Evolutionary conservation across 495 filamentous ascomycete species (phyloP).

Genomic region (Talaromyces thailandensis): DNA sequence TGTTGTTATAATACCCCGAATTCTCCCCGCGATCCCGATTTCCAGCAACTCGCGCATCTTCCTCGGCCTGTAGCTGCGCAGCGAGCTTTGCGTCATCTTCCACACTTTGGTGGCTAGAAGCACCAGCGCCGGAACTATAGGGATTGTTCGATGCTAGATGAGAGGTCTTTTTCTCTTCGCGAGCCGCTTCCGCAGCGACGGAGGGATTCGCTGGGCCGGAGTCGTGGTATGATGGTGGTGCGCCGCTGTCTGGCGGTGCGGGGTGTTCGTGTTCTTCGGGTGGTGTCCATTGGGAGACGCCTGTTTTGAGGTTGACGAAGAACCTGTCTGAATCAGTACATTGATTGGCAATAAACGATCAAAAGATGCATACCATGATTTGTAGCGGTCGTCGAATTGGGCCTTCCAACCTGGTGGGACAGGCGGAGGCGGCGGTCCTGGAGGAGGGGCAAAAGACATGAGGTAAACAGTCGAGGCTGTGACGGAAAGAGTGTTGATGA

Average conservation of each 20-base stretch:
- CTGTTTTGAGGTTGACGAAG: constrained; percentile 80
- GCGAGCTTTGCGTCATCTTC: constrained; percentile 69
- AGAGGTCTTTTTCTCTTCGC: constrained; percentile 48
- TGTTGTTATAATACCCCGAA: constrained; percentile 34
- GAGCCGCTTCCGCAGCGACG: constrained; percentile 10
- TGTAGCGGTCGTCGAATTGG: constrained; percentile 65
- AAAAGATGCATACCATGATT: constrained; percentile 57
- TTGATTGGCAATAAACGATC: neutral
- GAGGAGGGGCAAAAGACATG: constrained; percentile 52
- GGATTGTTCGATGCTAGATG: constrained; percentile 50
- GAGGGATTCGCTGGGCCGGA: constrained; percentile 27
- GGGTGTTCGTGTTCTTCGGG: constrained; percentile 48
- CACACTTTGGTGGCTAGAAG: constrained; percentile 23
- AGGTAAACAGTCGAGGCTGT: neutral
- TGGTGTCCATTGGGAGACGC: constrained; percentile 78
- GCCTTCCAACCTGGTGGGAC: constrained; percentile 86
- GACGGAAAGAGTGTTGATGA: neutral
- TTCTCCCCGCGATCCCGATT: constrained; percentile 23
- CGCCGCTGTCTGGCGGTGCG: constrained; percentile 38
- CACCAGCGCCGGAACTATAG: constrained; percentile 25
- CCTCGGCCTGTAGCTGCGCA: constrained; percentile 71
- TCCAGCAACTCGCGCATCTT: constrained; percentile 50
- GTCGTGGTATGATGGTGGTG: constrained; percentile 58
- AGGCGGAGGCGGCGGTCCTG: constrained; percentile 76
- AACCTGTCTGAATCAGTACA: constrained; percentile 47